Percentiles rank a stretch among this genome's conserved stretches.
These are phyloP conservation scores for Clathrus columnatus DNA, from an alignment of 768 basidiomycete species.

Conservation along the genomic window DNA sequence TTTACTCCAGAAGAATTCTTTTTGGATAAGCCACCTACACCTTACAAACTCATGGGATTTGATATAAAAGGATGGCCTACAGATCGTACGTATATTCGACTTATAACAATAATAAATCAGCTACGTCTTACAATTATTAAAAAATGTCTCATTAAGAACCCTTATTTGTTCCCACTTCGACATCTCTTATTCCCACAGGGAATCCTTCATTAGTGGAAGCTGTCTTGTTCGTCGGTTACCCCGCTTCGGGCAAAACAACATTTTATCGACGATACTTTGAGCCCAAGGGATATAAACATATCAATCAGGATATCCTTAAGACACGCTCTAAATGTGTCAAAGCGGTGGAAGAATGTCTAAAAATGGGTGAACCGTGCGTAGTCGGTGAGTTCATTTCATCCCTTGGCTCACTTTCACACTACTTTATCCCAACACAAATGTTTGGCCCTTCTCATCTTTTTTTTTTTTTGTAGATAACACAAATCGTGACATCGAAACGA, in stretches of 20 bases:
- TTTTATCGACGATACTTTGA: slow-evolving; percentile 68
- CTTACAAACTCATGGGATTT: slow-evolving; percentile 59
- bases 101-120: too few species aligned
- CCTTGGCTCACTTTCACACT: background rate
- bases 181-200: slow-evolving; percentile 36
- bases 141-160: slow-evolving; percentile 33
- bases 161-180: slow-evolving; percentile 38
- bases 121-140: slow-evolving; percentile 5
- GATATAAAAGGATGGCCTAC: slow-evolving; percentile 40
- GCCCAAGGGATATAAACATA: slow-evolving; percentile 60
- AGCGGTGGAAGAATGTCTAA: slow-evolving; percentile 46
- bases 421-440: background rate
- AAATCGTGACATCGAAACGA: slow-evolving; percentile 65
- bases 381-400: slow-evolving; percentile 53
- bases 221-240: slow-evolving; percentile 54
- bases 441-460: background rate
- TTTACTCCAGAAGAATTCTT: slow-evolving; percentile 87
- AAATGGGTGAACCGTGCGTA: slow-evolving; percentile 56
- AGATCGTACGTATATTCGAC: slow-evolving; percentile 20
- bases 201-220: slow-evolving; percentile 20
- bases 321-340: slow-evolving; percentile 70
- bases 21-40: slow-evolving; percentile 35
- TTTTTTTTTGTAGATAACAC: slow-evolving; percentile 82
- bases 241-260: slow-evolving; percentile 70
- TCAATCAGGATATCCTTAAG: slow-evolving; percentile 80